Conservation (phyloP, 768 basidiomycete genomes). For the Lactarius tabidus region DNA sequence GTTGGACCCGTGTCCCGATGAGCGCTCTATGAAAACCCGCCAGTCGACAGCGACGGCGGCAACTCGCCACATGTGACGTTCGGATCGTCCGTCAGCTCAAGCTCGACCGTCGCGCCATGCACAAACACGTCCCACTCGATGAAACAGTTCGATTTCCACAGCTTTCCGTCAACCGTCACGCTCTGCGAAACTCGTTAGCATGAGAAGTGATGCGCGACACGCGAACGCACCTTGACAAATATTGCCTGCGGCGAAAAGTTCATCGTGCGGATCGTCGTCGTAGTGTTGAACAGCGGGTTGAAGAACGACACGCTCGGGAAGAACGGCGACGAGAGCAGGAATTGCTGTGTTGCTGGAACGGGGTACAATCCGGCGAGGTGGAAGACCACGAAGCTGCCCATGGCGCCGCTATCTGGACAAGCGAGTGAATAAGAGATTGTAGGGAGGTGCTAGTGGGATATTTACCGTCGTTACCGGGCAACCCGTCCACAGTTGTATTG, state of each 20-base stretch:
- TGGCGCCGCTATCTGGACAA: constrained; percentile 43
- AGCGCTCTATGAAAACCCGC: constrained; percentile 38
- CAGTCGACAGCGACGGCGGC: constrained; percentile 63
- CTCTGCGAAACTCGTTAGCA: constrained; percentile 35
- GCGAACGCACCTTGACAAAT: constrained; percentile 48
- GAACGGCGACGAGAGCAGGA: constrained; percentile 57
- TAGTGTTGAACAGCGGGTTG: constrained; percentile 54
- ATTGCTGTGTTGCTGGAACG: constrained; percentile 55
- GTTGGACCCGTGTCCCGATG: too few species aligned
- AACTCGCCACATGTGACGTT: constrained; percentile 53
- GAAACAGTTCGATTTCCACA: constrained; percentile 61
- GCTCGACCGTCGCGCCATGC: constrained; percentile 48
- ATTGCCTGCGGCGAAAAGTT: constrained; percentile 49
- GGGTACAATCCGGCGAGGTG: constrained; percentile 60
- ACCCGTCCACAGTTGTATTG: constrained; percentile 51
- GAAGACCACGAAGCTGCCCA: constrained; percentile 59
- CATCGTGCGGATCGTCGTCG: constrained; percentile 49
- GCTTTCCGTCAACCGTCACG: constrained; percentile 52
- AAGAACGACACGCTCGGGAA: constrained; percentile 58
- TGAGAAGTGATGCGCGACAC: background rate
- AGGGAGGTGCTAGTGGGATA: constrained; percentile 13
- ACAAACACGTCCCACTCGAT: constrained; percentile 64
- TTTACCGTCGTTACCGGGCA: constrained; percentile 63
- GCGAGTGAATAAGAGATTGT: background rate
- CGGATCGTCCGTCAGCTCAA: constrained; percentile 53